Evolutionary conservation across 192 early-diverging fungal species (phyloP).

Genomic region (Lunasporangiospora selenospora): DNA sequence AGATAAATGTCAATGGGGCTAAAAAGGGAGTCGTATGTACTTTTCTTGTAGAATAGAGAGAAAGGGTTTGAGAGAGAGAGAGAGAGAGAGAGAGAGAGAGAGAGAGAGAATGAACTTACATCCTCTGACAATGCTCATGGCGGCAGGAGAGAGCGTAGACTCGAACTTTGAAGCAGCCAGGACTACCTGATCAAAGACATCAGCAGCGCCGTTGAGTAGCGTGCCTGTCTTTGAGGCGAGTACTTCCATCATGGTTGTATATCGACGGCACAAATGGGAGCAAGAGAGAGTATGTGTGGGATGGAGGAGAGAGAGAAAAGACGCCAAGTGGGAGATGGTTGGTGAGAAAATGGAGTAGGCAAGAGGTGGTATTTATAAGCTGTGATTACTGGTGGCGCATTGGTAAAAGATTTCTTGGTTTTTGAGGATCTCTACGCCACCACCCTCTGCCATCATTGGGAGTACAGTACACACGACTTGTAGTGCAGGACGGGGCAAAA

Average conservation of each 20-base stretch:
- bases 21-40: background rate
- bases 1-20: background rate
- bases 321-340: background rate
- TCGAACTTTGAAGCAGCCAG: background rate
- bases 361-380: constrained; percentile 16
- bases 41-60: background rate
- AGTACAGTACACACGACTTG: too few species aligned
- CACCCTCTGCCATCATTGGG: constrained; percentile 6
- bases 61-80: too few species aligned
- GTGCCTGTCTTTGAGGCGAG: background rate
- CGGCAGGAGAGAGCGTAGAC: constrained; percentile 1
- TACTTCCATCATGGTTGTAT: background rate
- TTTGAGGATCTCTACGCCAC: constrained; percentile 5
- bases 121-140: background rate
- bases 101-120: background rate
- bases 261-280: constrained; percentile 11
- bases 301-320: background rate
- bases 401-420: constrained; percentile 1
- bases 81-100: too few species aligned
- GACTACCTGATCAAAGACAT: constrained; percentile 1
- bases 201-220: background rate
- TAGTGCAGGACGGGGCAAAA: too few species aligned
- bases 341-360: background rate
- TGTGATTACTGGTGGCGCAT: constrained; percentile 1
- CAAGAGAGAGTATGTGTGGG: background rate